These are phyloP conservation scores for Handroanthus guayacan DNA, from an alignment of 257 asterid species.

Conservation along the genomic window DNA sequence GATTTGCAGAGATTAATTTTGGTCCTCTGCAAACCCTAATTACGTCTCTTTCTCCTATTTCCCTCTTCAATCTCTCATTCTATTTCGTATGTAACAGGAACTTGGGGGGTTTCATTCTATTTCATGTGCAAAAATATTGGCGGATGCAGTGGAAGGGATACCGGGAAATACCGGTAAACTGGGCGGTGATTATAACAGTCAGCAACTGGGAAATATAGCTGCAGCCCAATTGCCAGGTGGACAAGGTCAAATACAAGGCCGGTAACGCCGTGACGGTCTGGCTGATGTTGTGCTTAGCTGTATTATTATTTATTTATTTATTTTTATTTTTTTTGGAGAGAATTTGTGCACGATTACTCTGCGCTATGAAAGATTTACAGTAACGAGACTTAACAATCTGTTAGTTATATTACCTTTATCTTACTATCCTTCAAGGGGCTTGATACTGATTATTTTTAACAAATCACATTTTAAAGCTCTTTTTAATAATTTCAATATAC, in stretches of 20 bases:
- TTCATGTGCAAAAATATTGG: slow-evolving; percentile 15
- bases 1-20: slow-evolving; percentile 24
- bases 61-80: slow-evolving; percentile 6
- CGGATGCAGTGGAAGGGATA: slow-evolving; percentile 10
- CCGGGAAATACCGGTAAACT: slow-evolving; percentile 42
- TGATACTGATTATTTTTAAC: too few species aligned
- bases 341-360: too few species aligned
- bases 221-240: slow-evolving; percentile 35
- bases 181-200: slow-evolving; percentile 25
- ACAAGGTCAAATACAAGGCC: slow-evolving; percentile 12
- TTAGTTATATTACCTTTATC: too few species aligned
- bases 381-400: too few species aligned
- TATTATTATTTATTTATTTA: not conserved
- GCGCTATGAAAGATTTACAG: too few species aligned
- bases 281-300: not conserved
- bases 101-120: not conserved
- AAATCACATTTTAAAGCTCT: too few species aligned
- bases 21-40: slow-evolving; percentile 42
- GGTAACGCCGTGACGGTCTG: not conserved
- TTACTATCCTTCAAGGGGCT: too few species aligned
- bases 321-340: too few species aligned
- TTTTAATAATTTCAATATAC: too few species aligned
- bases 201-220: slow-evolving; percentile 31
- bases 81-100: slow-evolving; percentile 9
- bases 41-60: not conserved